These are phyloP conservation scores for Macrocybe gigantea DNA, from an alignment of 768 basidiomycete species.

Conservation along the genomic window DNA sequence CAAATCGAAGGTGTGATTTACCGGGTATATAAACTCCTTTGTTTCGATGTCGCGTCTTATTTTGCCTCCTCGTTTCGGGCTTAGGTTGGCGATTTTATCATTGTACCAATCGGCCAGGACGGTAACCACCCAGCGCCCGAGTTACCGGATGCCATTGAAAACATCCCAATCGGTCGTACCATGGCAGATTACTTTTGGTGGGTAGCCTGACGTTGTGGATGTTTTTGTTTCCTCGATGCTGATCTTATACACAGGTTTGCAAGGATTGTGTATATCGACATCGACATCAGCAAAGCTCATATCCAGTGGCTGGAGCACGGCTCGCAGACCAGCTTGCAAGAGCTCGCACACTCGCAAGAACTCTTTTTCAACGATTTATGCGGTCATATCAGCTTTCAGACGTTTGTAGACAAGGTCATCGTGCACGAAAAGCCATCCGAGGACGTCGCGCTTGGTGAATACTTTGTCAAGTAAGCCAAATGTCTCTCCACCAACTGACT, in stretches of 20 bases:
- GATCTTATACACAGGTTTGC: slow-evolving; percentile 50
- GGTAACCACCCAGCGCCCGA: slow-evolving; percentile 19
- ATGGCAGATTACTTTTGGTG: slow-evolving; percentile 66
- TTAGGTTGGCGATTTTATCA: slow-evolving; percentile 60
- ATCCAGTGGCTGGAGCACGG: slow-evolving; percentile 75
- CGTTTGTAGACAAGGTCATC: slow-evolving; percentile 42
- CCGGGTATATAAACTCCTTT: slow-evolving; percentile 22
- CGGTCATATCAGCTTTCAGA: slow-evolving; percentile 28
- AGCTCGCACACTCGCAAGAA: slow-evolving; percentile 59
- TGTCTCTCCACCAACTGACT: background rate
- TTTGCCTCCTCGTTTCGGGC: background rate
- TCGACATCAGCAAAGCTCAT: slow-evolving; percentile 42
- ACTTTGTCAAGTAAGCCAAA: slow-evolving; percentile 50
- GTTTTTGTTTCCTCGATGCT: background rate
- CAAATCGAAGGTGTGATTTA: slow-evolving; percentile 39
- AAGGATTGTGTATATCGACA: slow-evolving; percentile 48
- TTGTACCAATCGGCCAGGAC: slow-evolving; percentile 38
- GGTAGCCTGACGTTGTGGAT: background rate
- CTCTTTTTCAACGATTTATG: slow-evolving; percentile 59
- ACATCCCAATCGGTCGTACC: slow-evolving; percentile 30
- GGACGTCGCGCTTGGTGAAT: slow-evolving; percentile 31
- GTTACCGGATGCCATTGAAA: slow-evolving; percentile 24
- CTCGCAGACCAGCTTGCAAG: slow-evolving; percentile 51
- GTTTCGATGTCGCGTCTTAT: background rate
- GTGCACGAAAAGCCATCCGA: slow-evolving; percentile 29